Evolutionary conservation across 1,284 basidiomycete genomes (phyloP).

Genomic region (Phaffia rhodozyma): DNA sequence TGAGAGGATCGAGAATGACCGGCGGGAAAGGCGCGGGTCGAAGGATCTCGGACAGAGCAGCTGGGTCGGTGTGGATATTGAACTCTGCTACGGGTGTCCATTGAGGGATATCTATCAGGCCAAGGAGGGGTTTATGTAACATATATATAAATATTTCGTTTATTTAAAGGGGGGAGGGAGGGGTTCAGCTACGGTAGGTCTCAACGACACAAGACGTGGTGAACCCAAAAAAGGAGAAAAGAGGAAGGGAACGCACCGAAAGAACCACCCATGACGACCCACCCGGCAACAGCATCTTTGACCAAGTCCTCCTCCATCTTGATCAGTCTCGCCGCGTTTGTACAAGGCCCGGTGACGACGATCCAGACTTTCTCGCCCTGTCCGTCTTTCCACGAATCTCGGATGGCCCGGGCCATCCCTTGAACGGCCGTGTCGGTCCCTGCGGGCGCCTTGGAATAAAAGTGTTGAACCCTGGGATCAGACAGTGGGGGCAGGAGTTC

Average conservation of each 20-base stretch:
- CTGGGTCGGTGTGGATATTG: conserved; percentile 69
- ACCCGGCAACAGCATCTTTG: conserved; percentile 6
- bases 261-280: conserved; percentile 66
- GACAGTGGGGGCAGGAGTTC: conserved; percentile 50
- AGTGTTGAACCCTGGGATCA: conserved; percentile 39
- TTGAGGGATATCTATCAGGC: background rate
- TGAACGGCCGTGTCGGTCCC: conserved; percentile 42
- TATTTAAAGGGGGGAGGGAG: conserved; percentile 6
- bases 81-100: conserved; percentile 44
- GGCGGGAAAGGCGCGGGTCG: conserved; percentile 33
- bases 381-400: conserved; percentile 45
- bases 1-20: conserved; percentile 61
- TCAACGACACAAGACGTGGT: conserved; percentile 41
- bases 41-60: conserved; percentile 25
- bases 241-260: conserved; percentile 2
- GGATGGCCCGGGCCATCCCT: conserved; percentile 51
- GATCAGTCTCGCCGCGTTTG: conserved; percentile 68
- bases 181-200: background rate
- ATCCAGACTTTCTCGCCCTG: conserved; percentile 44
- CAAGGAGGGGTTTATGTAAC: background rate
- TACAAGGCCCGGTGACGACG: conserved; percentile 66
- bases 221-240: conserved; percentile 45
- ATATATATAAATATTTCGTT: no score
- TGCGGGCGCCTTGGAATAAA: conserved; percentile 25
- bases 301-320: conserved; percentile 59